Conservation (phyloP, 2,329 filamentous ascomycete species). For the Lasiodiplodia sp. region DNA sequence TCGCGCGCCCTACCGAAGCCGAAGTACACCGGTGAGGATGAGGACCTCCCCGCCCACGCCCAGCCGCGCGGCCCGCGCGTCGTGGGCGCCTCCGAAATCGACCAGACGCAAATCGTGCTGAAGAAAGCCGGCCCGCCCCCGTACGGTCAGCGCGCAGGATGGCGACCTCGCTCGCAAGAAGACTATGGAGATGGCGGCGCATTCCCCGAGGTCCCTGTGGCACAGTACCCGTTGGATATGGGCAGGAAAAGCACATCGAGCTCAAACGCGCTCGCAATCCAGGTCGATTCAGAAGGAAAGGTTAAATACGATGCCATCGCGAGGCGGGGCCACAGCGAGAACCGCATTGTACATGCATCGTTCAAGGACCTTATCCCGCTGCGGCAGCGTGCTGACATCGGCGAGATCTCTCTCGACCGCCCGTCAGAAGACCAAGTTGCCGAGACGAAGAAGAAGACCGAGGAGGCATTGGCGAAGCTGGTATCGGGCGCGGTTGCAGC, state of each 20-base stretch:
- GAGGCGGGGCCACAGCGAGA: slow-evolving; percentile 82
- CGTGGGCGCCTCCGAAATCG: slow-evolving; percentile 78
- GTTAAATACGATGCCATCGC: slow-evolving; percentile 97
- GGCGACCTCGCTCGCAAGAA: slow-evolving; percentile 86
- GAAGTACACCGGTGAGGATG: slow-evolving; percentile 88
- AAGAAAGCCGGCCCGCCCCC: slow-evolving; percentile 82
- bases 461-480: slow-evolving; percentile 80
- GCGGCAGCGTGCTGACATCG: slow-evolving; percentile 89
- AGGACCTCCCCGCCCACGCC: slow-evolving; percentile 75
- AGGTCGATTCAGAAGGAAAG: slow-evolving; percentile 89
- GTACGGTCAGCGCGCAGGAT: slow-evolving; percentile 86
- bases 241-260: slow-evolving; percentile 74
- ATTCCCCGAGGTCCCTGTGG: slow-evolving; percentile 91
- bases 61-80: slow-evolving; percentile 84
- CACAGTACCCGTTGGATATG: slow-evolving; percentile 96
- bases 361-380: slow-evolving; percentile 98
- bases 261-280: slow-evolving; percentile 89
- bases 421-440: slow-evolving; percentile 85
- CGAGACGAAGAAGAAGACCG: slow-evolving; percentile 85
- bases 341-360: slow-evolving; percentile 87
- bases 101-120: slow-evolving; percentile 78
- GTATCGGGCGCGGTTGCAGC: slow-evolving; percentile 86
- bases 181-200: slow-evolving; percentile 97
- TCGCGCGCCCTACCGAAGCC: slow-evolving; percentile 85
- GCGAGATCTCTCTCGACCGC: slow-evolving; percentile 85